Percentiles rank a stretch among this genome's conserved stretches.
Conservation (phyloP, 225 moss, liverwort and hornwort species). For the Bryoerythrophyllum caledonicum region DNA sequence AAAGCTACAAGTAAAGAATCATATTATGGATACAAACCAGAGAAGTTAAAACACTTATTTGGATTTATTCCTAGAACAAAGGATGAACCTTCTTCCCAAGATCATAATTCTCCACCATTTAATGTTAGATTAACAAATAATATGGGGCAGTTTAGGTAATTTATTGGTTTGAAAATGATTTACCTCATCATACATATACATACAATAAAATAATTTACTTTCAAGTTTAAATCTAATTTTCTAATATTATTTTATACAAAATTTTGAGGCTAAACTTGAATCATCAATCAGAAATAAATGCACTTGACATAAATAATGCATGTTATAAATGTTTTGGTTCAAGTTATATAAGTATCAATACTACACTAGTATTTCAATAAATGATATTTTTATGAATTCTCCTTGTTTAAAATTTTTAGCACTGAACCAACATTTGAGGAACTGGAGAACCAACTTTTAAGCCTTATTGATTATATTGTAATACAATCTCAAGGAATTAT, state of each 20-base stretch:
- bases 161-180: no score
- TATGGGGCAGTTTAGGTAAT: slow-evolving; percentile 68
- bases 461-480: slow-evolving; percentile 71
- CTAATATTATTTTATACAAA: no score
- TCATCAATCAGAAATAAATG: no score
- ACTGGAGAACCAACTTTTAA: slow-evolving; percentile 48
- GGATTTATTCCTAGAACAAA: slow-evolving; percentile 44
- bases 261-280: no score
- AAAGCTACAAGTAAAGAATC: slow-evolving; percentile 25
- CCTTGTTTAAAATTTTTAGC: slow-evolving; percentile 12
- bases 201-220: no score
- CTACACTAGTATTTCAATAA: not conserved
- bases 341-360: not conserved
- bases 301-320: no score
- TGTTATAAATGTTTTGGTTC: no score
- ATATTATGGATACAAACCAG: slow-evolving; percentile 40
- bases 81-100: slow-evolving; percentile 45
- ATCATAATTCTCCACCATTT: slow-evolving; percentile 68
- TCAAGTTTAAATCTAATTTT: no score
- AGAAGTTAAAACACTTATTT: slow-evolving; percentile 48
- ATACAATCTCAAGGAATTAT: slow-evolving; percentile 61
- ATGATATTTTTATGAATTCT: no score
- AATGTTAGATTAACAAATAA: slow-evolving; percentile 56
- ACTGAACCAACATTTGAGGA: slow-evolving; percentile 68
- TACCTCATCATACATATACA: no score